Evolutionary conservation across 2,329 filamentous ascomycete species (phyloP), one percentile per base, ranked within the genome.

Genomic region (Aspergillus calidoustus): DNA sequence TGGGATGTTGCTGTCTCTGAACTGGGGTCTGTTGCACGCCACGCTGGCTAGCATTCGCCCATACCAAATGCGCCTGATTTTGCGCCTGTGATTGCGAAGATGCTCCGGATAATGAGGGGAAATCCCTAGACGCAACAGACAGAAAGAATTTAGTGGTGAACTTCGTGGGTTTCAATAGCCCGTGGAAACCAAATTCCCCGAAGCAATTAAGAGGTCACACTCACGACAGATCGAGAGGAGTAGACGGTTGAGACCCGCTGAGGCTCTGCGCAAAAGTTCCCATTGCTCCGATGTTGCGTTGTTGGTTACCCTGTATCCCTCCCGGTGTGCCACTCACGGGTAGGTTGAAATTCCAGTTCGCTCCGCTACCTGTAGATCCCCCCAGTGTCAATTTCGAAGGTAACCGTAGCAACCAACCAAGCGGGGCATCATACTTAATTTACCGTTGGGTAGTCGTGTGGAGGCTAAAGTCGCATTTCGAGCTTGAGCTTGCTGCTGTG

Each of bases 41-140:
- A 68, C 83, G 83, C 68, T 86, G 81, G 60, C 81, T 84, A 23
- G 83, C 82, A 69, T 86, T 87, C 65, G 83, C 84, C 84, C 84
- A 84, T 71, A 85, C 80, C 67, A 84, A 76, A 76, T 84, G 80
- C 51, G 81, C 77, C 53, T 81, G 82, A 61, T 81, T 84, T 66
- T 84, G 76, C 46, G 77, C 71, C 59, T 82, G 83, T 59, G 84
- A 81, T 66, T 83, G 79, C 71, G 86, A 84, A 34, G 85, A 80
- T 19, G 82, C 81, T 60, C 84, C 83, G 49, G 85, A 87, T 68
- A 89, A 76, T 11, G 84, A 86, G 51, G 86, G 86, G 60, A 89
- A 89, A 71, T 89, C 86, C 71, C 86, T 89, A 60, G 54, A 59
- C 60, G 34, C 13, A 50, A 25, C 7, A 50, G 13, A 50, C 59